Conservation (phyloP, 2,329 filamentous ascomycete genomes). For the Pseudofabraea citricarpa region DNA sequence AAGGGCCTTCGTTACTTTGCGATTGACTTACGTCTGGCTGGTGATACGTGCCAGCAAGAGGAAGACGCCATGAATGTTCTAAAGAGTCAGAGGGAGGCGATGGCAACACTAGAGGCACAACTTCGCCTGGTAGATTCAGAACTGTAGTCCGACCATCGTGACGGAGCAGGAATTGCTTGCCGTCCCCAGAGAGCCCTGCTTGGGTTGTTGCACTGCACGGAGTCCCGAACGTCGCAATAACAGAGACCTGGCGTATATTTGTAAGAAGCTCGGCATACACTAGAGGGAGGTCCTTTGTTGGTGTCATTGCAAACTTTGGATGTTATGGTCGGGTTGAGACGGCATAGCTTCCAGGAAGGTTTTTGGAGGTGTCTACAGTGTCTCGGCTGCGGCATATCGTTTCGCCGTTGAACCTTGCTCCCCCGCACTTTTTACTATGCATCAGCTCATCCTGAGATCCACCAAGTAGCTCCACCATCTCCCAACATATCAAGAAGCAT, state of each 20-base stretch:
- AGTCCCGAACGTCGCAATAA: constrained; percentile 47
- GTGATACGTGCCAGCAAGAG: constrained; percentile 24
- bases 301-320: too few species aligned
- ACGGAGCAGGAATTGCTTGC: constrained; percentile 40
- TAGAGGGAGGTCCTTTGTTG: too few species aligned
- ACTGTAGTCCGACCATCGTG: constrained; percentile 38
- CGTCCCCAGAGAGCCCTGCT: constrained; percentile 37
- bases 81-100: constrained; percentile 21
- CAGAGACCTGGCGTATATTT: constrained; percentile 60
- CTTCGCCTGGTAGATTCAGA: constrained; percentile 33
- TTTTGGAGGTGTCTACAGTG: too few species aligned
- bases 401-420: not conserved
- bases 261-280: constrained; percentile 62
- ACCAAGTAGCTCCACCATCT: too few species aligned
- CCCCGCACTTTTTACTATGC: not conserved
- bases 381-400: not conserved
- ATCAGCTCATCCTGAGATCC: constrained; percentile 1
- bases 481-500: too few species aligned
- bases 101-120: constrained; percentile 14
- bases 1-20: constrained; percentile 29
- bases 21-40: constrained; percentile 9
- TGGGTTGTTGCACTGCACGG: constrained; percentile 22
- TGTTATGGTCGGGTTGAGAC: too few species aligned
- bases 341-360: too few species aligned
- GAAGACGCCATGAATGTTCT: constrained; percentile 50